Base-by-base conservation (phyloP, 2,329 filamentous ascomycete species). In the Periconia macrospinosa region DNA sequence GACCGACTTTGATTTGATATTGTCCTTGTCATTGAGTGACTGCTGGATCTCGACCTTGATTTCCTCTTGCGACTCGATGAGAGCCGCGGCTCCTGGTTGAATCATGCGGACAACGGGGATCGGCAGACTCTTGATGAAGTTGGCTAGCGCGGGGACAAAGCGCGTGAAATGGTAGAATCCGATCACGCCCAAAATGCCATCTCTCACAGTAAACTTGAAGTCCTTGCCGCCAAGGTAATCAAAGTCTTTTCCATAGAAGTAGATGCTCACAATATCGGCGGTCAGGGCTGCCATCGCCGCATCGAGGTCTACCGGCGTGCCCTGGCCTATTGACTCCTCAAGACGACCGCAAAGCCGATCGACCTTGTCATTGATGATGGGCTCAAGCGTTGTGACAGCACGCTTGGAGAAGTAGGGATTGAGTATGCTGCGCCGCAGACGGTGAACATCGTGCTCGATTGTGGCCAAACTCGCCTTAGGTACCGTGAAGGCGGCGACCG, bases 401-500 rank as follows among this genome's bases (percentile, higher is more conserved):
- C 46, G 23, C 30, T 58, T 55, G 9, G 68, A 70, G 52, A 72
- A 72, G 54, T 65, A 71, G 0, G 60, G 64, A 17, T 67, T 62
- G 8, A 72, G 30, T 0, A 67, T 60, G 44, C 57, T 58, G 17
- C 69, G 51, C 19, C 66, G 55, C 15, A 45, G 18, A n/a, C 65
- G 58, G 49, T 72, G 69, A 2, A 66, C 52, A 9, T 65, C 54
- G 42, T 72, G 69, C 19, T 52, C 50, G 6, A 37, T 52, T 0
- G 69, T 66, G 1, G 58, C 52, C 6, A 66, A 10, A 2, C 2
- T 35, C 35, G 10, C 1, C 15, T 17, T 27, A n/a, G 14, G 14
- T 6, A 18, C 37, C 3, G 20, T 18, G 10, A 20, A 42, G 7
- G n/a, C 51, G 15, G 27, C 45, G 18, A 45, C 45, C 41, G 68